Evolutionary conservation across 176 grass and related monocot genomes (phyloP).

Genomic region (Aechmea fasciata): DNA sequence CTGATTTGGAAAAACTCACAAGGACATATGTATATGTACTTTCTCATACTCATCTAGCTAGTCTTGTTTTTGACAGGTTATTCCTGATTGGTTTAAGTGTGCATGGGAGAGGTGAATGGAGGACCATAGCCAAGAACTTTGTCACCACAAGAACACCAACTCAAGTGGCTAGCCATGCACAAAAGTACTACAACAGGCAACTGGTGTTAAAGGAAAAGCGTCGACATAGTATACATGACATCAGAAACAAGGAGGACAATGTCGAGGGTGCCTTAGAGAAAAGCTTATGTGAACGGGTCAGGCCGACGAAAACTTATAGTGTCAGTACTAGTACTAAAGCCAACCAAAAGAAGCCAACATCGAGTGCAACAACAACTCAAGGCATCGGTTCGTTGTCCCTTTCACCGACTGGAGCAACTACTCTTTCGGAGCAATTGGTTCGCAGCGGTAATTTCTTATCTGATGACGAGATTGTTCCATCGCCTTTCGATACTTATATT

Average conservation of each 20-base stretch:
- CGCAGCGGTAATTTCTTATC: background rate
- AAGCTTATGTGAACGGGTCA: background rate
- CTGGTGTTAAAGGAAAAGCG: background rate
- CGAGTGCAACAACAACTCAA: background rate
- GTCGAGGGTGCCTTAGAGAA: background rate
- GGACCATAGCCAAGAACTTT: slow-evolving; percentile 6
- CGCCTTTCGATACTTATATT: background rate
- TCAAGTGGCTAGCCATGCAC: background rate
- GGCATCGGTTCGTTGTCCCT: background rate
- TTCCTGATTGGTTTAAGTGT: background rate
- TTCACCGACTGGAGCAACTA: background rate
- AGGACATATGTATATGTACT: background rate
- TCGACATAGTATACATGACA: slow-evolving; percentile 1
- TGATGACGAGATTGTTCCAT: background rate
- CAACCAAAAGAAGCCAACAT: background rate
- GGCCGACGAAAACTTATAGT: background rate
- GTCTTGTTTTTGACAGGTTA: background rate
- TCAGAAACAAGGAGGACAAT: background rate
- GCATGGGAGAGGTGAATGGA: slow-evolving; percentile 6
- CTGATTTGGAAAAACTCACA: background rate
- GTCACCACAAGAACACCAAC: slow-evolving; percentile 3
- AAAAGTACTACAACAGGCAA: background rate
- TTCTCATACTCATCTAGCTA: background rate
- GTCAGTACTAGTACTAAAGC: background rate
- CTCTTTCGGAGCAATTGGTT: background rate